phyloP scores from a whole-genome alignment of 139 green algal species.

The Zygnema circumcarinatum region DNA sequence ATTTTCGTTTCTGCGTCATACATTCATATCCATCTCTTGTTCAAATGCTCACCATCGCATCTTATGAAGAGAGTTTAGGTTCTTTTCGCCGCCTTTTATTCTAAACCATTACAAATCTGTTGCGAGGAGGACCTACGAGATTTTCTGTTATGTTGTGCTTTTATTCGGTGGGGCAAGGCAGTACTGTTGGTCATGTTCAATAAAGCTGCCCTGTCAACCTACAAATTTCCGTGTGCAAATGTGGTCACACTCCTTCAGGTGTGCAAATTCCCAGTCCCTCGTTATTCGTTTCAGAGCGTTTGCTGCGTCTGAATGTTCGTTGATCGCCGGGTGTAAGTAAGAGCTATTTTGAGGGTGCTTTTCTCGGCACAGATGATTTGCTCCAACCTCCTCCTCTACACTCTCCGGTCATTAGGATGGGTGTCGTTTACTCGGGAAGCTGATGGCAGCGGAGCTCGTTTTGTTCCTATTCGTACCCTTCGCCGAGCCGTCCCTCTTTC shows the following conservation, averaged over 20 bases:
- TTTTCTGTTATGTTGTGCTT: too few species aligned
- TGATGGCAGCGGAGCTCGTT: background rate
- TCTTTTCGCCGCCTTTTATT: too few species aligned
- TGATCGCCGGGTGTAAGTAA: too few species aligned
- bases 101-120: too few species aligned
- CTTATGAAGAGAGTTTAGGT: too few species aligned
- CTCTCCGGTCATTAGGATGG: background rate
- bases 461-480: conserved; percentile 38
- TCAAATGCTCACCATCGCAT: too few species aligned
- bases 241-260: conserved; percentile 63
- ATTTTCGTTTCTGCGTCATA: too few species aligned
- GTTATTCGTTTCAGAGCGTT: too few species aligned
- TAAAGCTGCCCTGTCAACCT: conserved; percentile 61
- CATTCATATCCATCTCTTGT: too few species aligned
- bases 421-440: background rate
- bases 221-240: conserved; percentile 62
- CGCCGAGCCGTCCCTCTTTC: conserved; percentile 21
- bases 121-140: too few species aligned
- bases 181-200: conserved; percentile 65
- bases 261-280: background rate
- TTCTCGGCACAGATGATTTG: conserved; percentile 34
- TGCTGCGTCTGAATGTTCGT: too few species aligned
- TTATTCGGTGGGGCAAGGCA: too few species aligned
- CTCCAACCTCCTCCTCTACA: conserved; percentile 19
- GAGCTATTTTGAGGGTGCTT: conserved; percentile 49